Evolutionary conservation across 2,329 filamentous ascomycete species (phyloP).

Genomic region (Claviceps purpurea): DNA sequence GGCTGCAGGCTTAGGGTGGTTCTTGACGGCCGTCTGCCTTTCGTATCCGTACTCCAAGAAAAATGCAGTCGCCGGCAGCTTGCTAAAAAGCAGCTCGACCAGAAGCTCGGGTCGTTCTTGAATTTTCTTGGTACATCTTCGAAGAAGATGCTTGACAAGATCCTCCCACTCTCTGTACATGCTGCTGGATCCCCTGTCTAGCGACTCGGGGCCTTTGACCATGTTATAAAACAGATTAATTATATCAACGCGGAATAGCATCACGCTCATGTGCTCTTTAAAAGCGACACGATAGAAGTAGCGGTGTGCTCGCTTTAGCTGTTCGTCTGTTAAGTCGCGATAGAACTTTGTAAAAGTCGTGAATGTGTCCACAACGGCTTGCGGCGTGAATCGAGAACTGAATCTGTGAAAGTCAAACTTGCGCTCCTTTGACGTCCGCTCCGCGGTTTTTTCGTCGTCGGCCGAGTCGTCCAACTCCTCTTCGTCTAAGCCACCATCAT

Average conservation of each 20-base stretch:
- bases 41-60: constrained; percentile 88
- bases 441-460: constrained; percentile 58
- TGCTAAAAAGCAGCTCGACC: constrained; percentile 90
- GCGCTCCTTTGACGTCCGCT: constrained; percentile 62
- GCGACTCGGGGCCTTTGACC: constrained; percentile 72
- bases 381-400: constrained; percentile 64
- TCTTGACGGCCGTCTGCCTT: constrained; percentile 55
- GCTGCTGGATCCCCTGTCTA: constrained; percentile 46
- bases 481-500: constrained; percentile 31
- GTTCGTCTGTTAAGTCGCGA: constrained; percentile 60
- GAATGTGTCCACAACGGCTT: constrained; percentile 82
- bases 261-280: constrained; percentile 81
- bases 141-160: constrained; percentile 70
- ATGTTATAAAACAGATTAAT: constrained; percentile 78
- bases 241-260: constrained; percentile 85
- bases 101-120: constrained; percentile 74
- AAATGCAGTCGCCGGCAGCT: constrained; percentile 68
- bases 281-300: constrained; percentile 92
- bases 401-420: constrained; percentile 92
- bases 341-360: constrained; percentile 69
- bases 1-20: constrained; percentile 55
- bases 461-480: constrained; percentile 56
- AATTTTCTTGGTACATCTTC: constrained; percentile 70
- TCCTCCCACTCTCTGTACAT: constrained; percentile 83
- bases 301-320: constrained; percentile 83